Conservation (phyloP, 208 protist species). For the Trypanosoma avium region DNA sequence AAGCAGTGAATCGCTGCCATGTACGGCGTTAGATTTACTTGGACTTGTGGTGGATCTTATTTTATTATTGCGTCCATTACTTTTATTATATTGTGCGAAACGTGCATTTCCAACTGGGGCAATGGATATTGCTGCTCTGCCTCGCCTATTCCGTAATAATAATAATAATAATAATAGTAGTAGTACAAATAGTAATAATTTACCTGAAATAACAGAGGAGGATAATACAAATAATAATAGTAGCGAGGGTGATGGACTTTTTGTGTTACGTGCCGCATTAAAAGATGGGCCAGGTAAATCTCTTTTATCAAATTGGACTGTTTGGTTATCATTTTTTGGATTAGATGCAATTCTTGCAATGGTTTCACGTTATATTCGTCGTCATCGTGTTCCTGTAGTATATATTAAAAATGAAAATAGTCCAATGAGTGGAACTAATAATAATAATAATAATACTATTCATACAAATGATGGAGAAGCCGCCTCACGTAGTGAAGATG, state of each 20-base stretch:
- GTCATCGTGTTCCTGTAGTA: conserved; percentile 68
- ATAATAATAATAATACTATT: background rate
- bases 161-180: conserved; percentile 12
- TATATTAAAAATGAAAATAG: conserved; percentile 40
- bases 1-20: conserved; percentile 40
- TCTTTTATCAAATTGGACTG: conserved; percentile 54
- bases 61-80: conserved; percentile 67
- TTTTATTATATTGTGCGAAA: conserved; percentile 49
- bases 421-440: conserved; percentile 20
- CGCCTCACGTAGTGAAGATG: conserved; percentile 2
- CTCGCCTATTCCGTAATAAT: conserved; percentile 21
- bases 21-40: conserved; percentile 70
- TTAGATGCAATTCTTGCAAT: conserved; percentile 54
- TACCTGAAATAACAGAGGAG: too few species aligned
- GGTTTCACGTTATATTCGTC: conserved; percentile 53
- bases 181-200: too few species aligned
- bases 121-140: conserved; percentile 23
- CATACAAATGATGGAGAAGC: conserved; percentile 8
- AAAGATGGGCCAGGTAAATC: conserved; percentile 30
- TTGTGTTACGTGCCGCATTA: conserved; percentile 29
- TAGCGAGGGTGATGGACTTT: conserved; percentile 15
- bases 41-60: conserved; percentile 66
- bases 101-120: conserved; percentile 37
- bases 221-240: background rate
- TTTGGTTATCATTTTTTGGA: conserved; percentile 49